Conservation (phyloP, 2,329 filamentous ascomycete species). For the Orbilia quercus region DNA sequence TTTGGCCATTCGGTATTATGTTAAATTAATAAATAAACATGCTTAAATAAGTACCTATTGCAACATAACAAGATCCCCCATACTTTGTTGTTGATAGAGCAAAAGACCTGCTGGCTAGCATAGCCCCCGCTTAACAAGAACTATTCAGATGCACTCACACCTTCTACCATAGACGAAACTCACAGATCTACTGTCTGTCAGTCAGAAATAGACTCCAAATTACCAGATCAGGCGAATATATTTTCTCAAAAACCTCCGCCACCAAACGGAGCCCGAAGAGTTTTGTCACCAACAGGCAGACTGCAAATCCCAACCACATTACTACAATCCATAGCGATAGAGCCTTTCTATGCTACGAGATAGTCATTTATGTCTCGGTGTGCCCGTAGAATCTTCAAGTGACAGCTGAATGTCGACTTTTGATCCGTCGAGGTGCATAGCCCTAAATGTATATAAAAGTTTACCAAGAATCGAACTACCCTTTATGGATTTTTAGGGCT, state of each 20-base stretch:
- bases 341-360: neutral
- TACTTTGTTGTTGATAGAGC: neutral
- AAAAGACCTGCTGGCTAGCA: no score
- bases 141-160: constrained; percentile 1
- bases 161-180: no score
- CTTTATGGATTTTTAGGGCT: constrained; percentile 6
- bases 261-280: constrained; percentile 11
- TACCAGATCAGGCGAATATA: neutral
- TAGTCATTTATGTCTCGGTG: no score
- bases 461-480: constrained; percentile 26
- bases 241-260: constrained; percentile 10
- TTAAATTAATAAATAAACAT: no score
- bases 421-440: neutral
- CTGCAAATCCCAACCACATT: neutral
- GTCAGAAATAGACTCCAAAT: constrained; percentile 1
- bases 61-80: no score
- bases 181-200: constrained; percentile 16
- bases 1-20: no score
- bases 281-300: constrained; percentile 19
- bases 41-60: no score
- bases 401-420: constrained; percentile 26
- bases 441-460: neutral
- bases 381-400: no score
- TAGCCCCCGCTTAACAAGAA: no score
- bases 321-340: constrained; percentile 1